Evolutionary conservation across 139 green algal species (phyloP).

Genomic region (Coelastrella sp.): DNA sequence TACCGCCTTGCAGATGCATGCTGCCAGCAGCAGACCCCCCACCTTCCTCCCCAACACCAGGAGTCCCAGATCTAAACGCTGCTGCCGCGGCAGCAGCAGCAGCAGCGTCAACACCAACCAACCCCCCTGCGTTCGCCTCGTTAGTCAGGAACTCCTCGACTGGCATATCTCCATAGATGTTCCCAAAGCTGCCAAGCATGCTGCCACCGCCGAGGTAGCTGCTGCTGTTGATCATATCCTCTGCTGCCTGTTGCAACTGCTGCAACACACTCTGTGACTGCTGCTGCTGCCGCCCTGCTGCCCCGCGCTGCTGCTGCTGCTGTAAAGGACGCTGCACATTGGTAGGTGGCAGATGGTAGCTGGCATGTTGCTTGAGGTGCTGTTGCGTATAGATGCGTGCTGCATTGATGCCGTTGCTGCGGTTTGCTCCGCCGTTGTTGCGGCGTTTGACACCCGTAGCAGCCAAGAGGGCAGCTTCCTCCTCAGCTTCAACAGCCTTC

Average conservation of each 20-base stretch:
- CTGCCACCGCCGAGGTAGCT: constrained; percentile 16
- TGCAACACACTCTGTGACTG: constrained; percentile 1
- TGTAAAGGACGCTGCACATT: constrained; percentile 13
- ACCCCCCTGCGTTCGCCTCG: background rate
- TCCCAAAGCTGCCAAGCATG: background rate
- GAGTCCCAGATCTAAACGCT: background rate
- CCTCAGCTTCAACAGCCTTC: constrained; percentile 26
- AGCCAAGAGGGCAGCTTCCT: background rate
- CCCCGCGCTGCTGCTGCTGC: background rate
- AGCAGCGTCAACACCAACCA: background rate
- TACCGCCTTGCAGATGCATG: constrained; percentile 14
- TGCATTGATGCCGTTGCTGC: background rate
- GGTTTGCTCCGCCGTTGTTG: background rate
- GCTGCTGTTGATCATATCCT: constrained; percentile 36
- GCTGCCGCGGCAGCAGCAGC: constrained; percentile 5
- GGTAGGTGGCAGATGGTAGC: background rate
- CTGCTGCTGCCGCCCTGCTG: background rate
- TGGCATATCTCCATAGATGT: constrained; percentile 14
- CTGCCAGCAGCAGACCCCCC: background rate
- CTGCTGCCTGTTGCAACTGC: constrained; percentile 41
- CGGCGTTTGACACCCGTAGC: background rate
- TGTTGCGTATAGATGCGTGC: background rate
- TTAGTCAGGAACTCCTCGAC: constrained; percentile 12
- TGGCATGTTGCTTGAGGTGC: background rate
- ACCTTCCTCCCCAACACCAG: background rate